phyloP scores from a whole-genome alignment of 371 early-diverging fungal genomes.

The Conidiobolus incongruus region DNA sequence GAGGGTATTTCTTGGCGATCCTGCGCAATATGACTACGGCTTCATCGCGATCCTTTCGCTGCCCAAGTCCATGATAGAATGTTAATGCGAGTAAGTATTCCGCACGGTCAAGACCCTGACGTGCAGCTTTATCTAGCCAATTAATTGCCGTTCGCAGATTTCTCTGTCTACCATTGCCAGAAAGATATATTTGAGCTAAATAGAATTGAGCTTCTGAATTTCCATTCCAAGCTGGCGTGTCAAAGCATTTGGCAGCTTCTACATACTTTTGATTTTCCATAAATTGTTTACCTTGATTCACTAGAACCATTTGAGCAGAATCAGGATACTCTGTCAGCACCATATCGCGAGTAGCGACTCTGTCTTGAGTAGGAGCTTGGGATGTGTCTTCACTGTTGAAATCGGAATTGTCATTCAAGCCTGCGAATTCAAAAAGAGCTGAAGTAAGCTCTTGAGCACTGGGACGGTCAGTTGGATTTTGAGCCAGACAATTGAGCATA shows the following conservation, averaged over 20 bases:
- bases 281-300: not conserved
- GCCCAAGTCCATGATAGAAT: too few species aligned
- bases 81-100: conserved; percentile 17
- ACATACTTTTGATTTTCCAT: not conserved
- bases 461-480: too few species aligned
- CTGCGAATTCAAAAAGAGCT: too few species aligned
- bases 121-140: conserved; percentile 9
- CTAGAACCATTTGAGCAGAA: not conserved
- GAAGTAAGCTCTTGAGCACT: too few species aligned
- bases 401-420: too few species aligned
- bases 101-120: conserved; percentile 13
- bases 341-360: not conserved
- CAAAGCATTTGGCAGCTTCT: not conserved
- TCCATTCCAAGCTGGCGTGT: not conserved
- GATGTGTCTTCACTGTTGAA: too few species aligned
- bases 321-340: not conserved
- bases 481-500: too few species aligned
- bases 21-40: not conserved
- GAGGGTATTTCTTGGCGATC: not conserved
- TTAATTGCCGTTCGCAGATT: not conserved
- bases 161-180: not conserved
- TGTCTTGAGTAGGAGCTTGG: not conserved
- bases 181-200: not conserved
- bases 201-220: not conserved
- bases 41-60: not conserved